These are phyloP conservation scores for Globisporangium nunn DNA, from an alignment of 352 stramenopile genomes.

Conservation along the genomic window DNA sequence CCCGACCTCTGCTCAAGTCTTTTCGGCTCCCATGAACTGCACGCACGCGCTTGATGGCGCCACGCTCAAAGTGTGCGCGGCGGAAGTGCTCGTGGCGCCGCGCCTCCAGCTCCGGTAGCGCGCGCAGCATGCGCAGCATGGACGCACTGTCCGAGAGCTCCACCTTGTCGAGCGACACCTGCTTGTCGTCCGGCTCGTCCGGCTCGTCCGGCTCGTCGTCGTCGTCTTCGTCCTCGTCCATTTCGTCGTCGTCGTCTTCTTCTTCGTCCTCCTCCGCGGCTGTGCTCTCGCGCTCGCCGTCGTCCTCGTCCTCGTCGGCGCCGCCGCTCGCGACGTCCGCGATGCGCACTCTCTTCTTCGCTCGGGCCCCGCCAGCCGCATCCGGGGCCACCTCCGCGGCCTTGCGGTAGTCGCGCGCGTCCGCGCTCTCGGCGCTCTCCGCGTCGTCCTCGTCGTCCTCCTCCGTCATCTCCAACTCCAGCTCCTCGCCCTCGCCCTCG, in stretches of 20 bases:
- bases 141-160: conserved; percentile 49
- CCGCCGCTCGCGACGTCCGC: conserved; percentile 14
- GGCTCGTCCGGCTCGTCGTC: conserved; percentile 14
- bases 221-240: conserved; percentile 42
- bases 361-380: background rate
- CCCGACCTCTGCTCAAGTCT: no score
- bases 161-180: conserved; percentile 30
- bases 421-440: background rate
- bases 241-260: conserved; percentile 26
- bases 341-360: conserved; percentile 21
- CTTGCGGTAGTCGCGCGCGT: no score
- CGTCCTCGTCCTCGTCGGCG: conserved; percentile 24
- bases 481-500: conserved; percentile 13
- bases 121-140: conserved; percentile 74
- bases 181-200: conserved; percentile 26
- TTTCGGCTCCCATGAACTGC: background rate
- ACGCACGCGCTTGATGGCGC: conserved; percentile 68
- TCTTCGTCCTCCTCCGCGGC: conserved; percentile 8
- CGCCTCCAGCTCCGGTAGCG: conserved; percentile 53
- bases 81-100: conserved; percentile 77
- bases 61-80: conserved; percentile 76
- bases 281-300: conserved; percentile 14
- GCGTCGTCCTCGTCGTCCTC: conserved; percentile 15
- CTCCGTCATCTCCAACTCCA: conserved; percentile 33
- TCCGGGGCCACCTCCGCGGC: no score